phyloP scores from a whole-genome alignment of 352 stramenopile genomes.

The Phytophthora sp. region DNA sequence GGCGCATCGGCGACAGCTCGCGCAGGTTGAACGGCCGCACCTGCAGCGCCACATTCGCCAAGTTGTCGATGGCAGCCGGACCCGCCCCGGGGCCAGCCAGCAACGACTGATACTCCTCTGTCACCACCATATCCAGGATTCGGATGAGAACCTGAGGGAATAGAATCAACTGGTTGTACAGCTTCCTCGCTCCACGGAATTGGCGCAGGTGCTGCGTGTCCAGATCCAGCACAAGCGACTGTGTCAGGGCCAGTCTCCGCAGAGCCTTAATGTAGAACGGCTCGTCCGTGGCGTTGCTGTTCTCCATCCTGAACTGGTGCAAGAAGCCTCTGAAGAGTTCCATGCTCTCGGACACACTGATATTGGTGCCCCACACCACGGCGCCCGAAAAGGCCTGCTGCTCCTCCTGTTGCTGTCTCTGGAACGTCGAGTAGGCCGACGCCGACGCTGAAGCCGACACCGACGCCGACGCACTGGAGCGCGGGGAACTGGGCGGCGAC shows the following conservation, averaged over 20 bases:
- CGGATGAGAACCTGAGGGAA: slow-evolving; percentile 97
- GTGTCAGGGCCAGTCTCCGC: slow-evolving; percentile 75
- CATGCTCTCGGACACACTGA: slow-evolving; percentile 94
- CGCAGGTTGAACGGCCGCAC: slow-evolving; percentile 97
- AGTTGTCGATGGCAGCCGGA: slow-evolving; percentile 52
- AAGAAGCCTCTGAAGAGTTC: slow-evolving; percentile 90
- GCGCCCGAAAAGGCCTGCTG: slow-evolving; percentile 67
- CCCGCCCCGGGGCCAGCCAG: slow-evolving; percentile 26
- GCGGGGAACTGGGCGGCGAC: slow-evolving; percentile 70
- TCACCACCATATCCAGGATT: slow-evolving; percentile 96
- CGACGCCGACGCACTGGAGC: slow-evolving; percentile 60
- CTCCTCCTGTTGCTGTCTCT: slow-evolving; percentile 53
- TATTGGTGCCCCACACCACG: slow-evolving; percentile 95
- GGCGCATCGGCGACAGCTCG: slow-evolving; percentile 93
- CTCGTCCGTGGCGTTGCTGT: slow-evolving; percentile 37
- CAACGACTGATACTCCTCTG: slow-evolving; percentile 88
- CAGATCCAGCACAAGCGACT: slow-evolving; percentile 90
- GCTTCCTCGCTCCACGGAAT: slow-evolving; percentile 72
- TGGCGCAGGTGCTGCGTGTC: slow-evolving; percentile 92
- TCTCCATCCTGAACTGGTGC: slow-evolving; percentile 73
- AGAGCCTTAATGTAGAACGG: slow-evolving; percentile 85
- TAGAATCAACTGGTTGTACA: slow-evolving; percentile 97
- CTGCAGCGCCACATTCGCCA: slow-evolving; percentile 81
- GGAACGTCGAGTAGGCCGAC: slow-evolving; percentile 34
- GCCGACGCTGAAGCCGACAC: slow-evolving; percentile 30